These are phyloP conservation scores for Luvunga scandens DNA, from an alignment of 345 rosid genomes.

Conservation along the genomic window DNA sequence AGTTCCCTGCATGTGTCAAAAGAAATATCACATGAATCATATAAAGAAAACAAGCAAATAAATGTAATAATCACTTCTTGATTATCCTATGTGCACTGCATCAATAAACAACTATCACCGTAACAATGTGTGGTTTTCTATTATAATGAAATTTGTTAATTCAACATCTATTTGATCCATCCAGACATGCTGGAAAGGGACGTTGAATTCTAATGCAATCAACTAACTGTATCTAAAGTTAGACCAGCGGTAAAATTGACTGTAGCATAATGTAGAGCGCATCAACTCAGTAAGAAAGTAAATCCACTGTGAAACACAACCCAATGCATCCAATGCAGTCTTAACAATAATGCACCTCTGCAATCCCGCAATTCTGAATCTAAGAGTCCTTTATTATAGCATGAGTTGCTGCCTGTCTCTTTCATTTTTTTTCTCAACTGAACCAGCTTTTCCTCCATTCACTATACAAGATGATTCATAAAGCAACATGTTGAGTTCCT, in stretches of 20 bases:
- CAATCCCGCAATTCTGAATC: neutral
- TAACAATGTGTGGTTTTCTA: neutral
- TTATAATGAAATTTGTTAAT: neutral
- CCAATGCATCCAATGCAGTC: neutral
- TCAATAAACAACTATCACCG: neutral
- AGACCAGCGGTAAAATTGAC: neutral
- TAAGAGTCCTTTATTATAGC: neutral
- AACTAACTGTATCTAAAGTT: neutral
- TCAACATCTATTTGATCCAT: neutral
- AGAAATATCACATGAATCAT: slow-evolving; percentile 1
- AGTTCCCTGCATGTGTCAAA: slow-evolving; percentile 61
- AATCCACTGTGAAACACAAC: neutral
- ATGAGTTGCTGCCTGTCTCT: neutral
- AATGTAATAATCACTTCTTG: neutral
- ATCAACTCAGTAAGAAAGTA: neutral
- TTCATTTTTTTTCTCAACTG: neutral
- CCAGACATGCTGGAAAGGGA: neutral
- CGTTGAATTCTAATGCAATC: neutral
- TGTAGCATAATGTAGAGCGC: neutral
- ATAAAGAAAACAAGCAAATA: neutral
- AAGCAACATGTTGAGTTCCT: neutral
- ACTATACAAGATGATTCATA: neutral
- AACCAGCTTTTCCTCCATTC: neutral
- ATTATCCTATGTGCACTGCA: neutral
- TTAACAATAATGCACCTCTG: neutral